Conservation (phyloP, 2,329 filamentous ascomycete genomes). For the Hymenoscyphus linearis region DNA sequence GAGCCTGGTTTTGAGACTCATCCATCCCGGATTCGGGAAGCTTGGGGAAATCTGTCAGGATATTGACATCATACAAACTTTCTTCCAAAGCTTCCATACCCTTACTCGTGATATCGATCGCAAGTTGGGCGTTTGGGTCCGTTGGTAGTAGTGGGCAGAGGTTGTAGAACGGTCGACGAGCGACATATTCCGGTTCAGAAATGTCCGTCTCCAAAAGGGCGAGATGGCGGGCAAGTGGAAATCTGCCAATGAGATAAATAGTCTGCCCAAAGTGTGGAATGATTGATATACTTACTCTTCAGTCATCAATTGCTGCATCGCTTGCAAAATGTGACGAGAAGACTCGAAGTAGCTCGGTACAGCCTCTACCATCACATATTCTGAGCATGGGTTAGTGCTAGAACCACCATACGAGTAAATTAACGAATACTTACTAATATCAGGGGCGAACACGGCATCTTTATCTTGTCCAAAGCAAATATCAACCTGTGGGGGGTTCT, state of each 20-base stretch:
- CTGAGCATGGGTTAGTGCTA: constrained; percentile 11
- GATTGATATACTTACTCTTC: constrained; percentile 23
- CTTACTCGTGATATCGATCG: constrained; percentile 2
- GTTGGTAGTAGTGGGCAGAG: constrained; percentile 40
- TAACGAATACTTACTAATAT: constrained; percentile 47
- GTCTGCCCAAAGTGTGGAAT: neutral
- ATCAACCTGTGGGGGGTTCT: constrained; percentile 67
- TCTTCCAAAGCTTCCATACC: constrained; percentile 26
- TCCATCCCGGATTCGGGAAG: constrained; percentile 52
- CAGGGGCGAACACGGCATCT: constrained; percentile 64
- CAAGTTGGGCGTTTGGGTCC: constrained; percentile 7
- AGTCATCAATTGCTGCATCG: constrained; percentile 52
- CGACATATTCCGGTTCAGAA: constrained; percentile 47
- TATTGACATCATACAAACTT: constrained; percentile 43
- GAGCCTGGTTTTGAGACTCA: constrained; percentile 62
- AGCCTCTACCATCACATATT: constrained; percentile 69
- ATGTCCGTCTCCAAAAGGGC: constrained; percentile 43
- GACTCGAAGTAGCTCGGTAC: constrained; percentile 73
- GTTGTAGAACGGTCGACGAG: constrained; percentile 43
- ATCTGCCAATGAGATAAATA: constrained; percentile 34
- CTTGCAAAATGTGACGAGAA: constrained; percentile 64
- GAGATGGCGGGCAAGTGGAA: constrained; percentile 59
- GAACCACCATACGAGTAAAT: too few species aligned
- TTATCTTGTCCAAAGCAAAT: constrained; percentile 61
- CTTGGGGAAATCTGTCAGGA: constrained; percentile 50